A percentile compares a stretch with the other conserved stretches of the same genome.
Conservation (phyloP, 306 rosid species). For the Astragalus membranaceus region DNA sequence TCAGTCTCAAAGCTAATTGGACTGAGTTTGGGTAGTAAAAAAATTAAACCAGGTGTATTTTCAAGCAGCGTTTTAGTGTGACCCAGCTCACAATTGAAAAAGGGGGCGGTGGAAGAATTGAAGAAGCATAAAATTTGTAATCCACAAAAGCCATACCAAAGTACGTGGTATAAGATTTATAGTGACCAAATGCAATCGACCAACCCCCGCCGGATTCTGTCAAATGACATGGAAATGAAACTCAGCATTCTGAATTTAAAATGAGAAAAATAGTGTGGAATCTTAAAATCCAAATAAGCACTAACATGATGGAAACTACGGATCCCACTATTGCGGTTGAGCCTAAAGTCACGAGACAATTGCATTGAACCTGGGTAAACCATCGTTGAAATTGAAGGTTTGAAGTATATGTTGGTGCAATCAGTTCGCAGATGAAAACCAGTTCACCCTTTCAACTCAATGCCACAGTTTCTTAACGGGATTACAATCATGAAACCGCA, state of each 20-base stretch:
- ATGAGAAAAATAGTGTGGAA: background rate
- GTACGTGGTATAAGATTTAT: slow-evolving; percentile 47
- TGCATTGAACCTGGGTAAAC: slow-evolving; percentile 50
- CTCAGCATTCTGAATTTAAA: background rate
- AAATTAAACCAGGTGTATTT: background rate
- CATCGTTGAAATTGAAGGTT: slow-evolving; percentile 40
- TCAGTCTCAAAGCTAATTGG: background rate
- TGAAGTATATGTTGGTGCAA: slow-evolving; percentile 23
- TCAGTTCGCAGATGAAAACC: background rate
- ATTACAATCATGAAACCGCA: background rate
- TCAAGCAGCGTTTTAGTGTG: background rate
- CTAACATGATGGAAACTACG: slow-evolving; percentile 48
- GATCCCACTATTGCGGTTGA: slow-evolving; percentile 28
- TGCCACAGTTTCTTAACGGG: background rate
- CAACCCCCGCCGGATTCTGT: slow-evolving; percentile 47
- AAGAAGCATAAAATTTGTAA: background rate
- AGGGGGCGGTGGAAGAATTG: background rate
- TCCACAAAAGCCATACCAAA: slow-evolving; percentile 53
- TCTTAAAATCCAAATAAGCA: background rate
- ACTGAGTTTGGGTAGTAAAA: background rate
- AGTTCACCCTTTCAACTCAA: slow-evolving; percentile 16
- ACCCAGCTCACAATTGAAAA: background rate
- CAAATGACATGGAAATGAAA: slow-evolving; percentile 17
- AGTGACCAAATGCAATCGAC: slow-evolving; percentile 48
- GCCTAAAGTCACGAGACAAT: slow-evolving; percentile 44